A percentile compares a stretch with the other conserved stretches of the same genome.
Conservation (phyloP, 768 basidiomycete genomes). For the Podaxis sp. region DNA sequence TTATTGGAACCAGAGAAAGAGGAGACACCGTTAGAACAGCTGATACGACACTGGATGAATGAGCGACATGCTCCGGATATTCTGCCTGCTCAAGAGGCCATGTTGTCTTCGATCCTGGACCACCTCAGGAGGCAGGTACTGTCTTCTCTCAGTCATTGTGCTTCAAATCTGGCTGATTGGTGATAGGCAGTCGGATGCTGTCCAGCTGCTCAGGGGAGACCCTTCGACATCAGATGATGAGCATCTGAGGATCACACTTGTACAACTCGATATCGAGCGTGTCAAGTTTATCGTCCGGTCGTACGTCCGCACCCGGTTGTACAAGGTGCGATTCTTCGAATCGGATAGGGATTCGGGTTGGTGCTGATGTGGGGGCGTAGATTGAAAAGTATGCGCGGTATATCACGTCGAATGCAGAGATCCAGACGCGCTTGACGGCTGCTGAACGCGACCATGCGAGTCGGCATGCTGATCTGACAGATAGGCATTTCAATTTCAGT, state of each 20-base stretch:
- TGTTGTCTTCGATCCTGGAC: conserved; percentile 67
- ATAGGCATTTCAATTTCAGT: conserved; percentile 74
- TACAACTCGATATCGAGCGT: conserved; percentile 92
- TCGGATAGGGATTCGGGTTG: too few relatives aligned
- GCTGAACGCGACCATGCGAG: conserved; percentile 82
- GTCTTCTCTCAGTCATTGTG: conserved; percentile 21
- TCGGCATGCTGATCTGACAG: conserved; percentile 72
- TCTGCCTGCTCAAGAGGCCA: conserved; percentile 67
- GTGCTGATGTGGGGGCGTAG: conserved; percentile 40
- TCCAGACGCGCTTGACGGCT: conserved; percentile 79
- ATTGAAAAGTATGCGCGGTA: conserved; percentile 87
- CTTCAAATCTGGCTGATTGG: conserved; percentile 8
- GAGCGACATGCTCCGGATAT: conserved; percentile 83
- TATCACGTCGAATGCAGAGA: conserved; percentile 66
- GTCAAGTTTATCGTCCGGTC: conserved; percentile 91
- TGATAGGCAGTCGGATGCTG: conserved; percentile 65
- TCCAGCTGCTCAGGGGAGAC: conserved; percentile 74
- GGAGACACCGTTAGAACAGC: conserved; percentile 64
- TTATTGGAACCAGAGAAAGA: conserved; percentile 14
- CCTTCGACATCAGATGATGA: conserved; percentile 89
- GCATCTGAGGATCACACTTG: conserved; percentile 89
- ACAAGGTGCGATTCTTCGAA: conserved; percentile 58
- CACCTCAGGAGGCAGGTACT: conserved; percentile 80
- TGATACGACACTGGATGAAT: conserved; percentile 85
- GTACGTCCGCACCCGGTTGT: conserved; percentile 82